These are phyloP conservation scores for Microdochium paspali DNA, from an alignment of 2,329 filamentous ascomycete genomes.

Conservation along the genomic window DNA sequence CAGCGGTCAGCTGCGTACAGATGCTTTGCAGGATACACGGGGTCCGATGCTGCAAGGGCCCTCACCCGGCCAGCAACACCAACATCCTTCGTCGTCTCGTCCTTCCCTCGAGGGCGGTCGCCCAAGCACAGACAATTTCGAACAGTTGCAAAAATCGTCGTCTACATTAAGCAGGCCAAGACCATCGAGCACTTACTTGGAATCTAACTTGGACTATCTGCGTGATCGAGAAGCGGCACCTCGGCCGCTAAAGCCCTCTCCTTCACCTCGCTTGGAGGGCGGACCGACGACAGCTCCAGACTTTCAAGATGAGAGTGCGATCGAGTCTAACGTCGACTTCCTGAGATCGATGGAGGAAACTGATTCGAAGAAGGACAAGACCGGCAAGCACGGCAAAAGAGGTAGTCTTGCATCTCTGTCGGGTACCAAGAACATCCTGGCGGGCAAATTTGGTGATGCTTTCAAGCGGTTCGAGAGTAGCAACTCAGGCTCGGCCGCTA, in stretches of 20 bases:
- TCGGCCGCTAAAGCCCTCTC: conserved; percentile 31
- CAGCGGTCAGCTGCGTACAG: conserved; percentile 13
- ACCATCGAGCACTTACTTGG: conserved; percentile 74
- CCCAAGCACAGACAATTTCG: conserved; percentile 53
- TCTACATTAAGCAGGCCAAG: conserved; percentile 44
- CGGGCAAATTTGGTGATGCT: conserved; percentile 83
- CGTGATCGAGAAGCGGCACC: conserved; percentile 61
- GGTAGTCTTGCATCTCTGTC: conserved; percentile 64
- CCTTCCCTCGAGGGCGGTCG: conserved; percentile 64
- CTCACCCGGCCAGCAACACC: conserved; percentile 22
- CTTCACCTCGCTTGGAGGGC: conserved; percentile 16
- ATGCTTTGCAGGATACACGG: conserved; percentile 12
- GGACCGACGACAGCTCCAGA: conserved; percentile 8
- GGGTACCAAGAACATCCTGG: conserved; percentile 73
- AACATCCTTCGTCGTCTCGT: conserved; percentile 41
- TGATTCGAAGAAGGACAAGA: conserved; percentile 42
- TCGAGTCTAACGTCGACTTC: conserved; percentile 75
- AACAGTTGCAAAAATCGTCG: conserved; percentile 53
- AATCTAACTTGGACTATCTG: conserved; percentile 73
- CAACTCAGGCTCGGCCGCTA: conserved; percentile 17
- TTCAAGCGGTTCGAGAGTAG: conserved; percentile 81
- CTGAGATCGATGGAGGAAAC: conserved; percentile 62
- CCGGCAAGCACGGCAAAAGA: conserved; percentile 57
- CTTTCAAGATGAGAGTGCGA: conserved; percentile 50
- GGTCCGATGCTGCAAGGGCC: conserved; percentile 15